Base-by-base conservation (phyloP, 208 protist species). In the Leishmania martiniquensis region DNA sequence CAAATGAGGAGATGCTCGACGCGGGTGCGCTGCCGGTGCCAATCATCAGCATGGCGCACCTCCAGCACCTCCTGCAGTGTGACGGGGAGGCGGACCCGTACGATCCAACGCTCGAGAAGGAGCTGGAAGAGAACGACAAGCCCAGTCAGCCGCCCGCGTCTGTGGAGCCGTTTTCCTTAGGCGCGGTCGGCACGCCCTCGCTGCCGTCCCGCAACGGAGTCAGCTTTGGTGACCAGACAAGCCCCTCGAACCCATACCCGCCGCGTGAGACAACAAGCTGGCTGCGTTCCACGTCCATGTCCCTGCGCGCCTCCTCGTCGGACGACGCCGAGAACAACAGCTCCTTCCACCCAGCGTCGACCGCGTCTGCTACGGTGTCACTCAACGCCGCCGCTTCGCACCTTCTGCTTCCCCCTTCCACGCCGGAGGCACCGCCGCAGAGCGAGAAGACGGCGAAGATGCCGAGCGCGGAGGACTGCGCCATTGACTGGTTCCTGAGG, bases 1-100 rank as follows among this genome's bases (percentile, higher is more conserved):
- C 88, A 29, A 87, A 83, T 44, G 83, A 80, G 37, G 82, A 86
- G 34, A 78, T 93, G 70, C 57, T 93, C 17, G 80, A 82, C 32
- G 85, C 87, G 32, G 78, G 83, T 15, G 81, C 80, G 1, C 54
- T 71, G 42, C 72, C 72, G 20, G 39, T 71, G 22, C 68, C 73
- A 9, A 57, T 62, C 0, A 75, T 77, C 25, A 65, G 75, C 57
- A 72, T 82, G 57, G 22, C 77, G 34, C 67, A 85, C 32, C 69
- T 75, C 63, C 82, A 76, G 5, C 65, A 73, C 29, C 54, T 82
- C n/a, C 10, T 81, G 52, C 77, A 72, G 62, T 59, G 34, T 20
- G 77, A 71, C 45, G 77, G 77, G 39, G 34, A 72, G 39, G 39
- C 76, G n/a, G 51, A 81, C 52, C 15, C 54, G 60, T 75, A 72